phyloP scores from a whole-genome alignment of 306 rosid species.

The Delonix regia region DNA sequence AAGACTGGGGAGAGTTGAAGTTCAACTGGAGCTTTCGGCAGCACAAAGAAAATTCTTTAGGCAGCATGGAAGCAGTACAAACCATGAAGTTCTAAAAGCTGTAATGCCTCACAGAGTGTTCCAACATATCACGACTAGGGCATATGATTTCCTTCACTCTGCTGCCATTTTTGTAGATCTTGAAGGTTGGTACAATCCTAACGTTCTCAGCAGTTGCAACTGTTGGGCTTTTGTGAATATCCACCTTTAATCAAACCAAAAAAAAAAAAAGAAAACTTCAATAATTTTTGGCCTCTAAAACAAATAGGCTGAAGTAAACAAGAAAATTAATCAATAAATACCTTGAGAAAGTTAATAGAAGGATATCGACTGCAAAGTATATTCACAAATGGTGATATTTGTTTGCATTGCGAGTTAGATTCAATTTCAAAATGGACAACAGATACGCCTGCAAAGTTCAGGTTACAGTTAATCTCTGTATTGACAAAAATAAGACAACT shows the following conservation, averaged over 20 bases:
- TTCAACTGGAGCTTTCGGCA: slow-evolving; percentile 37
- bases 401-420: slow-evolving; percentile 70
- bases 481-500: background rate
- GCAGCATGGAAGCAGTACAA: slow-evolving; percentile 41
- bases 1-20: slow-evolving; percentile 45
- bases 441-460: slow-evolving; percentile 62
- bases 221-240: slow-evolving; percentile 61
- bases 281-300: background rate
- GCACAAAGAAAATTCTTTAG: slow-evolving; percentile 40
- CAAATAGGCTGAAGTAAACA: background rate
- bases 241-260: slow-evolving; percentile 62
- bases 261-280: slow-evolving; percentile 29
- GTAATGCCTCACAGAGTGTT: slow-evolving; percentile 92
- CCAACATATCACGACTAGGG: slow-evolving; percentile 87
- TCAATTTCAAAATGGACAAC: slow-evolving; percentile 84
- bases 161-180: slow-evolving; percentile 88
- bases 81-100: slow-evolving; percentile 59
- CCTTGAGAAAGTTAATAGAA: slow-evolving; percentile 88
- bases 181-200: slow-evolving; percentile 90
- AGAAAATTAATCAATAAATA: slow-evolving; percentile 26
- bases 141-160: slow-evolving; percentile 84
- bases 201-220: slow-evolving; percentile 76
- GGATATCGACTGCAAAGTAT: slow-evolving; percentile 81
- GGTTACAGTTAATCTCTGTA: slow-evolving; percentile 6
- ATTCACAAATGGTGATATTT: slow-evolving; percentile 76